phyloP scores from a whole-genome alignment of 192 early-diverging fungal genomes.

The Helicostylum pulchrum region DNA sequence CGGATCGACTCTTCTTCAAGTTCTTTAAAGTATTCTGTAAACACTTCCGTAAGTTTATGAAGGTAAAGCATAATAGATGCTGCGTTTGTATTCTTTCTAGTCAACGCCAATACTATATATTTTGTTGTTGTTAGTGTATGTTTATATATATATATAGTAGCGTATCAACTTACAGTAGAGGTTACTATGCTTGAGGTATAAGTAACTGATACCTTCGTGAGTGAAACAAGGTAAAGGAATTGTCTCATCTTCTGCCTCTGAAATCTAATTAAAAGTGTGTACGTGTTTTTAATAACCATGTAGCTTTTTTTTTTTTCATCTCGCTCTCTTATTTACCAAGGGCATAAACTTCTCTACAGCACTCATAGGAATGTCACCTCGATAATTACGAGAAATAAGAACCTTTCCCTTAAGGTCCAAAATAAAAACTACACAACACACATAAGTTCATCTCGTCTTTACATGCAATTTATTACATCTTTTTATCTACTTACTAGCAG shows the following conservation, averaged over 20 bases:
- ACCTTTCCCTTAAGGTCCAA: conserved; percentile 99
- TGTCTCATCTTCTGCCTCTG: conserved; percentile 92
- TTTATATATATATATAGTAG: background rate
- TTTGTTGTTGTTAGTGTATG: background rate
- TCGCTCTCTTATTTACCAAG: conserved; percentile 48
- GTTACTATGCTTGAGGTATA: conserved; percentile 95
- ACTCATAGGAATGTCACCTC: conserved; percentile 95
- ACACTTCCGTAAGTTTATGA: conserved; percentile 89
- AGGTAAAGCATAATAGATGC: conserved; percentile 93
- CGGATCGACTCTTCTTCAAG: conserved; percentile 88
- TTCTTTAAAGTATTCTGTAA: conserved; percentile 91
- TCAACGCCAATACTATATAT: conserved; percentile 81
- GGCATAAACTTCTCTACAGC: conserved; percentile 98
- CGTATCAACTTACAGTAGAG: conserved; percentile 69
- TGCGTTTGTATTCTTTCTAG: conserved; percentile 97
- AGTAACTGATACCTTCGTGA: conserved; percentile 92
- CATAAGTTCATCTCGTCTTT: conserved; percentile 11
- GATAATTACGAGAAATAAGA: conserved; percentile 96
- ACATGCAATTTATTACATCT: background rate
- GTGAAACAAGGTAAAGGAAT: conserved; percentile 87
- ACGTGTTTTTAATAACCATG: background rate
- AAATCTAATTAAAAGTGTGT: conserved; percentile 21
- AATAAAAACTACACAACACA: conserved; percentile 82
- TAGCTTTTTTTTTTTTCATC: background rate
- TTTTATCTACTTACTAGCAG: conserved; percentile 4